Percentiles rank a stretch among this genome's conserved stretches.
These are phyloP conservation scores for Penicillium soppii DNA, from an alignment of 495 filamentous ascomycete species.

Conservation along the genomic window DNA sequence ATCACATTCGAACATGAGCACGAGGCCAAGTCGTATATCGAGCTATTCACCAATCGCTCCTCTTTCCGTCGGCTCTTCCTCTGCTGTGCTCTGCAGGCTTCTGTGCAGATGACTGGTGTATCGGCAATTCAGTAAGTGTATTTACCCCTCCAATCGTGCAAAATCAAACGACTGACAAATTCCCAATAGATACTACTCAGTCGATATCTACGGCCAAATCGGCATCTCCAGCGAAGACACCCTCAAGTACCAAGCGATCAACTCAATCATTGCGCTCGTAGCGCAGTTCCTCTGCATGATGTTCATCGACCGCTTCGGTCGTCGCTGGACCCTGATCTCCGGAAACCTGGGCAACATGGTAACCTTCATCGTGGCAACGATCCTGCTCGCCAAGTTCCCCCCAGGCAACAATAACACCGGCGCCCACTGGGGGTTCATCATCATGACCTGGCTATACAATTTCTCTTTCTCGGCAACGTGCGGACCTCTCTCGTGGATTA, in stretches of 20 bases:
- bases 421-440: conserved; percentile 73
- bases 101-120: conserved; percentile 72
- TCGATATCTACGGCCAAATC: conserved; percentile 65
- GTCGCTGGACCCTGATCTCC: conserved; percentile 62
- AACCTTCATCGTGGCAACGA: conserved; percentile 51
- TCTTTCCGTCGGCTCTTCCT: conserved; percentile 70
- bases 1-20: conserved; percentile 53
- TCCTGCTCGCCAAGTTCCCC: conserved; percentile 58
- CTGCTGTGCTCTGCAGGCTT: conserved; percentile 64
- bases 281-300: conserved; percentile 67
- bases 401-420: conserved; percentile 46
- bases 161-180: not conserved
- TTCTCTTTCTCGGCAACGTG: conserved; percentile 65
- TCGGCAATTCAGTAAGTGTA: conserved; percentile 60
- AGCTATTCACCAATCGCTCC: conserved; percentile 62
- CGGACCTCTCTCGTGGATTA: conserved; percentile 62
- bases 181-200: conserved; percentile 58
- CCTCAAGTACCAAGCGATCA: conserved; percentile 71
- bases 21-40: conserved; percentile 66
- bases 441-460: conserved; percentile 70
- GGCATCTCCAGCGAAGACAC: conserved; percentile 63
- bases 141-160: not conserved
- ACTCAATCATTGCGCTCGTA: conserved; percentile 63
- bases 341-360: conserved; percentile 66
- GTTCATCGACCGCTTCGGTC: conserved; percentile 64